Conservation (phyloP, 1,284 basidiomycete genomes). For the Trichosporon sp. region DNA sequence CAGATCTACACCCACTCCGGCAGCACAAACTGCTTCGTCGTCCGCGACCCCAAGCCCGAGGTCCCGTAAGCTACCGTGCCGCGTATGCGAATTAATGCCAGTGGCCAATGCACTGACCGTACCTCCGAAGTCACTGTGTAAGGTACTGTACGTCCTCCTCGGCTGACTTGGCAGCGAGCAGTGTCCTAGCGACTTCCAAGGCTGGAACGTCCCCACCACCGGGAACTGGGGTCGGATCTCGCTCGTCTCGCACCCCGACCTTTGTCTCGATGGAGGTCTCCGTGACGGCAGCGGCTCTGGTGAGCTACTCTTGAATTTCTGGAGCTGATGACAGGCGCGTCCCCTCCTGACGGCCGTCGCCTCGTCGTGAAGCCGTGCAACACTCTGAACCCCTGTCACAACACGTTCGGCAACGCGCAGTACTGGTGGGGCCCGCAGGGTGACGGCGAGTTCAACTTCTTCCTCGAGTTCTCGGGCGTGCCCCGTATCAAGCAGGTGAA, state of each 20-base stretch:
- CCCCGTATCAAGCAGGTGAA: not conserved
- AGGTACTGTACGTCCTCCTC: not conserved
- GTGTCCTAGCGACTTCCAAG: not conserved
- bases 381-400: not conserved
- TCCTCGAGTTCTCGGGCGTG: constrained; percentile 1
- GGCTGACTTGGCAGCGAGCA: not conserved
- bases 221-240: not conserved
- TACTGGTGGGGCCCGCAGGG: constrained; percentile 6
- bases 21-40: not conserved
- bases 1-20: not conserved
- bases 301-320: not conserved
- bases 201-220: not conserved
- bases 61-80: not conserved
- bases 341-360: not conserved
- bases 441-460: not conserved
- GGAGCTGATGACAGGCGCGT: not conserved
- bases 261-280: not conserved
- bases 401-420: constrained; percentile 8
- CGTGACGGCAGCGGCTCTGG: not conserved
- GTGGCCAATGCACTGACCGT: not conserved
- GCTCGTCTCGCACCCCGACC: not conserved
- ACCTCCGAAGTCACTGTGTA: not conserved
- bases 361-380: not conserved
- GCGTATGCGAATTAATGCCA: not conserved
- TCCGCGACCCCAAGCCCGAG: not conserved